Evolutionary conservation across 73 alveolate genomes (phyloP).

Genomic region (Urostyla sp.): DNA sequence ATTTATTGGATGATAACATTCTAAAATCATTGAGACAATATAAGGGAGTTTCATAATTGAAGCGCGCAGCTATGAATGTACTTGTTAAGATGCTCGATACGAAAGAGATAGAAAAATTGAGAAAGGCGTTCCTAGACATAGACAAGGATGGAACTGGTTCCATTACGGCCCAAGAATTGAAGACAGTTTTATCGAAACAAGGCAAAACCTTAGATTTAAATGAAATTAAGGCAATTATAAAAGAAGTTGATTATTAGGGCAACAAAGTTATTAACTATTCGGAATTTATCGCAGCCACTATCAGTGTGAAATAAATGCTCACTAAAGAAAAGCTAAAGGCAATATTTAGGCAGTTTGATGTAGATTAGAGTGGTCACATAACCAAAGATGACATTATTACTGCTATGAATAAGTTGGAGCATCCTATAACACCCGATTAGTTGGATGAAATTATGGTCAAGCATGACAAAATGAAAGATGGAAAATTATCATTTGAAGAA

Average conservation of each 20-base stretch:
- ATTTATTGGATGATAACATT: slow-evolving; percentile 1
- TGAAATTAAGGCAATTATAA: slow-evolving; percentile 57
- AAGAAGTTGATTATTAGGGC: slow-evolving; percentile 61
- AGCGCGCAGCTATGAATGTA: slow-evolving; percentile 80
- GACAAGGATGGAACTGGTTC: slow-evolving; percentile 94
- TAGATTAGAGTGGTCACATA: slow-evolving; percentile 80
- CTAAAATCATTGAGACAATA: slow-evolving; percentile 24
- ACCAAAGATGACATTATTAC: slow-evolving; percentile 74
- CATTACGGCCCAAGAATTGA: slow-evolving; percentile 86
- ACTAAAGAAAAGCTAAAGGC: slow-evolving; percentile 83
- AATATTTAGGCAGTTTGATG: slow-evolving; percentile 85
- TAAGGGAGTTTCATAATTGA: slow-evolving; percentile 66
- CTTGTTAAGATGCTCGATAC: slow-evolving; percentile 76
- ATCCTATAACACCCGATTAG: slow-evolving; percentile 69
- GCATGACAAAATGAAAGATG: slow-evolving; percentile 80
- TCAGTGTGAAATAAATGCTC: slow-evolving; percentile 49
- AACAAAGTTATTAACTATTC: slow-evolving; percentile 69
- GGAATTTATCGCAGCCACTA: slow-evolving; percentile 74
- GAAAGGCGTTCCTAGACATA: slow-evolving; percentile 86
- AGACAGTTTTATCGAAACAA: slow-evolving; percentile 65
- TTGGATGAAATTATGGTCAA: slow-evolving; percentile 68
- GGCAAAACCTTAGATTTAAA: slow-evolving; percentile 34
- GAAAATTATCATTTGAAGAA: slow-evolving; percentile 80
- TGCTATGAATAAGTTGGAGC: slow-evolving; percentile 70
- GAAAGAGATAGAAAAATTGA: slow-evolving; percentile 81